A percentile compares a stretch with the other conserved stretches of the same genome.
phyloP scores from a whole-genome alignment of 2,329 filamentous ascomycete genomes.

The Cladobotryum mycophilum region DNA sequence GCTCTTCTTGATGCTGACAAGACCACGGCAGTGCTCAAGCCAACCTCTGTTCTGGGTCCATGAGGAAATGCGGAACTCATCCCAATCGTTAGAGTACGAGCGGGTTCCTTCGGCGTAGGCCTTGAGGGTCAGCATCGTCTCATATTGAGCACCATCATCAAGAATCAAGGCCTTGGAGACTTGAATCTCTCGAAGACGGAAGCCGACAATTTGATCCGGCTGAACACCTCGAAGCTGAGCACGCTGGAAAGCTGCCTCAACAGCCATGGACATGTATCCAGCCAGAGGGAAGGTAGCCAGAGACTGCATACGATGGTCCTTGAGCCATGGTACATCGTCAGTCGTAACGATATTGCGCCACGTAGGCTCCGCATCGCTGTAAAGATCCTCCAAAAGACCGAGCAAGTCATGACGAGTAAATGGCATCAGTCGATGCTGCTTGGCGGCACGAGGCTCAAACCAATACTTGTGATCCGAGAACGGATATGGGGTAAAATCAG shows the following conservation, averaged over 20 bases:
- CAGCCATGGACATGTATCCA: conserved; percentile 45
- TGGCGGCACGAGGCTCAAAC: conserved; percentile 40
- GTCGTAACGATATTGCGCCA: conserved; percentile 44
- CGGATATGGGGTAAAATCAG: conserved; percentile 41
- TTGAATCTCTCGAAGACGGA: conserved; percentile 21
- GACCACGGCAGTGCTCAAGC: conserved; percentile 53
- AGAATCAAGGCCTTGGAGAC: conserved; percentile 22
- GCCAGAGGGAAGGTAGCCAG: conserved; percentile 50
- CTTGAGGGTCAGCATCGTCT: conserved; percentile 20
- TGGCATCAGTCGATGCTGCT: conserved; percentile 35
- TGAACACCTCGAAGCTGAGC: conserved; percentile 19
- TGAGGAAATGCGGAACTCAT: conserved; percentile 51
- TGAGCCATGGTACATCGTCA: conserved; percentile 50
- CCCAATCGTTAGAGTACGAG: conserved; percentile 39
- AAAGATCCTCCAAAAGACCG: conserved; percentile 38
- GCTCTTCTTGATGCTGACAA: conserved; percentile 34
- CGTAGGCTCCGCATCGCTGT: conserved; percentile 38
- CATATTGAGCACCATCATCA: conserved; percentile 20
- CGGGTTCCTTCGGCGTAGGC: conserved; percentile 23
- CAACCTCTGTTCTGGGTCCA: conserved; percentile 46
- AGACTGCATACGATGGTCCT: conserved; percentile 53
- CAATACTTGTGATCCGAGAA: conserved; percentile 44
- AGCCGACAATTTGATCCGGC: conserved; percentile 16
- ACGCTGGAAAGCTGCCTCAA: conserved; percentile 39
- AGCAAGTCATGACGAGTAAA: conserved; percentile 40